Percentiles rank a stretch among this genome's conserved stretches.
phyloP scores from a whole-genome alignment of 805 yeast genomes.

The Scheffersomyces amazonensis region DNA sequence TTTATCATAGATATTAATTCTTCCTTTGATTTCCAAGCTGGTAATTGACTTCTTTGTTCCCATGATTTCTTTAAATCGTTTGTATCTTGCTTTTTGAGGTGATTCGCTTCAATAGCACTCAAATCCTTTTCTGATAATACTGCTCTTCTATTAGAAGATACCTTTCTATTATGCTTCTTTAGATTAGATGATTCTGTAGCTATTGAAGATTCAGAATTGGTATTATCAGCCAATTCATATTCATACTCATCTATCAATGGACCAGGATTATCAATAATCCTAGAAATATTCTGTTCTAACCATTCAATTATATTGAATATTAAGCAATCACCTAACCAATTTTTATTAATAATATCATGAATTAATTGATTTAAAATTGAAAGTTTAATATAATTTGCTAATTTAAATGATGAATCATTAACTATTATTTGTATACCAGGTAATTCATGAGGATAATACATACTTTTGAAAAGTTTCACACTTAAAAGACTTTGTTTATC shows the following conservation, averaged over 20 bases:
- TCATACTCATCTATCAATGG: conserved; percentile 35
- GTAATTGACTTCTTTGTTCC: conserved; percentile 53
- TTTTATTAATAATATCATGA: conserved; percentile 38
- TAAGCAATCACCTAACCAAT: conserved; percentile 66
- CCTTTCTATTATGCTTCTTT: conserved; percentile 8
- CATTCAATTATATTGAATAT: conserved; percentile 71
- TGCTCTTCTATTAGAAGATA: neutral
- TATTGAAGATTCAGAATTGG: neutral
- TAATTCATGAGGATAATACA: conserved; percentile 58
- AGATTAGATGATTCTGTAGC: neutral
- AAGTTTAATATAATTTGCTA: conserved; percentile 69
- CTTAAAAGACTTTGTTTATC: conserved; percentile 12
- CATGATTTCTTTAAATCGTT: conserved; percentile 34
- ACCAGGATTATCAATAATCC: conserved; percentile 72
- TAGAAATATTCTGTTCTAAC: conserved; percentile 61
- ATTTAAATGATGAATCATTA: conserved; percentile 39
- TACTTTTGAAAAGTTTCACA: conserved; percentile 23
- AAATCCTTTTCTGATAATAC: conserved; percentile 4
- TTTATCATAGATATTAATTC: conserved; percentile 56
- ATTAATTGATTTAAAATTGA: conserved; percentile 50
- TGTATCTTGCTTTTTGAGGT: conserved; percentile 26
- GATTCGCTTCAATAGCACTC: conserved; percentile 6
- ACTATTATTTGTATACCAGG: conserved; percentile 64
- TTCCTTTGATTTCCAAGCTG: conserved; percentile 77
- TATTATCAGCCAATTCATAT: conserved; percentile 7